These are phyloP conservation scores for Penicillium sp. DNA, from an alignment of 2,329 filamentous ascomycete species.

Conservation along the genomic window DNA sequence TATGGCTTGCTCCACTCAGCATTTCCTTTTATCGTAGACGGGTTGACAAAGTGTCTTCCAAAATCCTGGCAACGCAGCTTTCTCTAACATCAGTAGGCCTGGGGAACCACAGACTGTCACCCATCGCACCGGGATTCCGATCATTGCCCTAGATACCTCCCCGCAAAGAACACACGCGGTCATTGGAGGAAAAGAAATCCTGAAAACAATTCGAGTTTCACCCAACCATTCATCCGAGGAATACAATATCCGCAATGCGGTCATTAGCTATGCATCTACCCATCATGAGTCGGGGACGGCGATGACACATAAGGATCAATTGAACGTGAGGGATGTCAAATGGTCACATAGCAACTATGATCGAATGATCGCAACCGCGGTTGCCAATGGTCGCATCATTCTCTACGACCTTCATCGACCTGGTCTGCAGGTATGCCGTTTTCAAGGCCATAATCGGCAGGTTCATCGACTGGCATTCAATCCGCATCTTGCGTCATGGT, in stretches of 20 bases:
- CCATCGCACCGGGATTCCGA: slow-evolving; percentile 60
- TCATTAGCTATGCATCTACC: slow-evolving; percentile 52
- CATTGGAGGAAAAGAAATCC: slow-evolving; percentile 59
- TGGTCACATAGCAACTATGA: slow-evolving; percentile 60
- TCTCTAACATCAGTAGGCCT: slow-evolving; percentile 31
- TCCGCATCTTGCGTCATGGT: slow-evolving; percentile 53
- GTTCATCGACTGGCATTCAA: slow-evolving; percentile 62
- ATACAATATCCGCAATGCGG: slow-evolving; percentile 56
- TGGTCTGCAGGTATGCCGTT: slow-evolving; percentile 54
- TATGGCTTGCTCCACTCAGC: slow-evolving; percentile 1
- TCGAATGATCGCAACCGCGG: slow-evolving; percentile 58
- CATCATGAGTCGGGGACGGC: slow-evolving; percentile 43
- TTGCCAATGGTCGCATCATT: slow-evolving; percentile 59
- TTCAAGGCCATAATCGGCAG: slow-evolving; percentile 60
- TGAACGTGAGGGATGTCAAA: slow-evolving; percentile 60
- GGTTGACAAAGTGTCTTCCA: background rate
- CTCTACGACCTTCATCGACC: slow-evolving; percentile 59
- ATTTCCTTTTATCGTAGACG: slow-evolving; percentile 1
- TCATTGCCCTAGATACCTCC: slow-evolving; percentile 59
- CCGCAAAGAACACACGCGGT: slow-evolving; percentile 58
- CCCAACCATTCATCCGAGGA: slow-evolving; percentile 55
- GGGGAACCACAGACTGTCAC: slow-evolving; percentile 51
- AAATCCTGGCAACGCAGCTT: slow-evolving; percentile 3
- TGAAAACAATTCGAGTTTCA: slow-evolving; percentile 58
- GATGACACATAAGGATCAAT: slow-evolving; percentile 51